Percentiles rank a stretch among this genome's conserved stretches.
phyloP scores from a whole-genome alignment of 2,329 filamentous ascomycete species.

The Colletotrichum limetticola region DNA sequence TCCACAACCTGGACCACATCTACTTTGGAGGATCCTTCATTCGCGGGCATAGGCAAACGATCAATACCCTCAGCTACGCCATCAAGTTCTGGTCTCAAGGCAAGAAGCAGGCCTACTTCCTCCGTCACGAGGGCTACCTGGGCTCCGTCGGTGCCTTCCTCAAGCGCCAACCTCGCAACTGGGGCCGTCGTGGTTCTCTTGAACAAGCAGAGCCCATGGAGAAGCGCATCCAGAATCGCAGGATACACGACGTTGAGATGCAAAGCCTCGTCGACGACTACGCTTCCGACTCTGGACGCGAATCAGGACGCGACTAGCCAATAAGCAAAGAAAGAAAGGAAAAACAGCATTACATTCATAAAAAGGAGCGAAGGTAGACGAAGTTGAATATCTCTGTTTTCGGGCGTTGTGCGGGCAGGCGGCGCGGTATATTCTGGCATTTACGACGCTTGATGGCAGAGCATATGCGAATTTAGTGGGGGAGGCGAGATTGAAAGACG shows the following conservation, averaged over 20 bases:
- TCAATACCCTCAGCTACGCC: slow-evolving; percentile 96
- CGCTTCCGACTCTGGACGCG: slow-evolving; percentile 29
- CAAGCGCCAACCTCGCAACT: slow-evolving; percentile 89
- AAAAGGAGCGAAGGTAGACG: neutral
- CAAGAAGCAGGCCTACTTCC: slow-evolving; percentile 92
- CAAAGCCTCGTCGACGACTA: slow-evolving; percentile 35
- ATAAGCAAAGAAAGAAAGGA: neutral
- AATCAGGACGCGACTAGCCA: slow-evolving; percentile 17
- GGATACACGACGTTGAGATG: slow-evolving; percentile 34
- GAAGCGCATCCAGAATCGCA: slow-evolving; percentile 13
- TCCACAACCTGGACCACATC: slow-evolving; percentile 89
- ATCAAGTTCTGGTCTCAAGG: slow-evolving; percentile 98
- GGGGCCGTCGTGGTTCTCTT: slow-evolving; percentile 85
- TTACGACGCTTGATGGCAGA: slow-evolving; percentile 10
- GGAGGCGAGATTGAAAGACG: neutral
- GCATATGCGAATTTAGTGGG: slow-evolving; percentile 8
- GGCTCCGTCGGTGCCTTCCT: slow-evolving; percentile 95
- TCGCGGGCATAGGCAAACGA: slow-evolving; percentile 94
- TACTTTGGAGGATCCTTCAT: slow-evolving; percentile 99
- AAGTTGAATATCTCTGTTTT: neutral
- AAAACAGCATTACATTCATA: neutral
- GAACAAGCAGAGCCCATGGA: slow-evolving; percentile 57
- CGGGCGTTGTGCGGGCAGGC: slow-evolving; percentile 15
- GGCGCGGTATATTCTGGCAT: slow-evolving; percentile 18
- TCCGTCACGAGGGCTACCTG: slow-evolving; percentile 95